These are phyloP conservation scores for Lotmaria passim DNA, from an alignment of 208 protist genomes.

Conservation along the genomic window DNA sequence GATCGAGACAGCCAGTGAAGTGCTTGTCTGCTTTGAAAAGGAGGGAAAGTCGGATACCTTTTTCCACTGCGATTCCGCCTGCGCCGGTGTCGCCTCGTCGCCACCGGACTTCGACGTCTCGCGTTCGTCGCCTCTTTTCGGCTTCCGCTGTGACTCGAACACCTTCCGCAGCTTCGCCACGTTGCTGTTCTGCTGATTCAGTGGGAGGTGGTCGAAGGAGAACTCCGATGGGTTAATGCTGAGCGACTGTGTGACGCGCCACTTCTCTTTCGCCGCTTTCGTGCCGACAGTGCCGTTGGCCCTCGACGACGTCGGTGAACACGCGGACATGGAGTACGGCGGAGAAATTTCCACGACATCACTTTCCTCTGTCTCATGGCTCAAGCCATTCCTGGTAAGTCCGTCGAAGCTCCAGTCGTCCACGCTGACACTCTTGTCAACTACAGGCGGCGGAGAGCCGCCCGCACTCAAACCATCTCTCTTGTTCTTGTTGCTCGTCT, in stretches of 20 bases:
- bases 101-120: neutral
- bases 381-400: neutral
- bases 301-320: neutral
- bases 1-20: neutral
- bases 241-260: conserved; percentile 25
- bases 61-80: neutral
- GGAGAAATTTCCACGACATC: neutral
- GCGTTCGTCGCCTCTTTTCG: neutral
- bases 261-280: neutral
- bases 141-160: conserved; percentile 14
- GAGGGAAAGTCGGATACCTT: neutral
- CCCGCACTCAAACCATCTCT: neutral
- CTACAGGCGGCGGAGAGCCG: neutral
- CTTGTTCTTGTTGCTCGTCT: neutral
- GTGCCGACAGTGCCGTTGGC: neutral
- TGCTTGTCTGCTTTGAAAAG: neutral
- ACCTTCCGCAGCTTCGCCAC: conserved; percentile 23
- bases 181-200: conserved; percentile 10
- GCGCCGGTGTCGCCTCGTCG: neutral
- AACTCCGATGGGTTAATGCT: conserved; percentile 16
- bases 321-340: too few species aligned
- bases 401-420: conserved; percentile 1
- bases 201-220: conserved; percentile 26
- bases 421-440: neutral
- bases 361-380: neutral